A percentile compares a stretch with the other conserved stretches of the same genome.
phyloP scores from a whole-genome alignment of 2,329 filamentous ascomycete species.

The Colletotrichum tabaci region DNA sequence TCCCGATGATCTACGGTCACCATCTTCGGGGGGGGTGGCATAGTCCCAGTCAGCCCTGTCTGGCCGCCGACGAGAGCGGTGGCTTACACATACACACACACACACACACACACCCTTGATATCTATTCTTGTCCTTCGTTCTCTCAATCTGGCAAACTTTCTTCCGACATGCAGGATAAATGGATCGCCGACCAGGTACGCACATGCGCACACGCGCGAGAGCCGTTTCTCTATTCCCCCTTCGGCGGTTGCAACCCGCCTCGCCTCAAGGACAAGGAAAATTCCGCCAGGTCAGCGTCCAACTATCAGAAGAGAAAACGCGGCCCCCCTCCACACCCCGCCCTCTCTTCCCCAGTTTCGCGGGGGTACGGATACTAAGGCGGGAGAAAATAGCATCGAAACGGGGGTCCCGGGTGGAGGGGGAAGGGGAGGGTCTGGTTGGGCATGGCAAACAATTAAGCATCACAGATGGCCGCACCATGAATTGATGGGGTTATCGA shows the following conservation, averaged over 20 bases:
- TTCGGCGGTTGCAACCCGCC: neutral
- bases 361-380: neutral
- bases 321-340: neutral
- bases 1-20: conserved; percentile 8
- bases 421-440: neutral
- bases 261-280: neutral
- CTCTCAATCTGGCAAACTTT: neutral
- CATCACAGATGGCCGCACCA: neutral
- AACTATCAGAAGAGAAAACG: neutral
- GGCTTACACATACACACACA: neutral
- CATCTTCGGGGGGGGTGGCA: neutral
- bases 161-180: neutral
- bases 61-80: neutral
- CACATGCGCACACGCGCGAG: neutral
- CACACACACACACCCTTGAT: neutral
- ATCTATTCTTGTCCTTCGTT: neutral
- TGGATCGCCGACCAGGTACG: conserved; percentile 3
- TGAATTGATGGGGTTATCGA: neutral
- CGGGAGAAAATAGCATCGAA: neutral
- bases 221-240: neutral
- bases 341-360: conserved; percentile 3
- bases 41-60: conserved; percentile 11
- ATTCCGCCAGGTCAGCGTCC: neutral
- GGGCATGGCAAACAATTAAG: neutral
- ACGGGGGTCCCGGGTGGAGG: neutral